Evolutionary conservation across 1,284 basidiomycete species (phyloP), one percentile per base, ranked within the genome.

Genomic region (Ceratobasidium sp.): DNA sequence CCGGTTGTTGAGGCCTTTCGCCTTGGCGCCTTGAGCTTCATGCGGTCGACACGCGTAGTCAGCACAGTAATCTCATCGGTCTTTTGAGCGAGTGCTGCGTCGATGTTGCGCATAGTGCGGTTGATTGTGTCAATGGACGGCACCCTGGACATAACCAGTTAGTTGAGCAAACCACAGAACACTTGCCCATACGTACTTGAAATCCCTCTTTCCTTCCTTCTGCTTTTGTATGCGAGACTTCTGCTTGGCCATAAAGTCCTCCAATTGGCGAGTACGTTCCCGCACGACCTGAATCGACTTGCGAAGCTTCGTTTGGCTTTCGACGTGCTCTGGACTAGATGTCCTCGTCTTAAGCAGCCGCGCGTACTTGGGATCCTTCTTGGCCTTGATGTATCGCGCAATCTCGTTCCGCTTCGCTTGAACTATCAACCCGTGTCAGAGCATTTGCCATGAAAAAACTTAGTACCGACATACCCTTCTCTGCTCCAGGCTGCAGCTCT

Each of bases 261-360:
- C 94, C 9, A 96, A 84, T 78, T 94, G 92, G 77, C 89, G 87
- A 18, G 94, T 84, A 38, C 91, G 87, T 74, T 91, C 89, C 30
- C 87, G 87, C 41, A 93, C 87, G 16, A 83, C 80, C 77, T 88
- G 84, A 46, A 93, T 88, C 71, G 86, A 85, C 72, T 89, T 87
- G 50, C 94, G 86, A 32, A 96, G 82, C 70, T 90, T 89, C 13
- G 84, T 87, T 79, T 95, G 95, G 2, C 89, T 90, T 79, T 96
- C 94, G n/a, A 89, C 83, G 78, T 94, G 90, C 78, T 96, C 95
- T 0, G 95, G 94, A 6, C 91, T 91, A n/a, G 96, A 84, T n/a
- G 90, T 89, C 64, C 93, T 85, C 0, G 89, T 83, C 79, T 89
- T 92, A 49, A 96, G 82, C 85, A 95, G 91, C 77, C 89, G 92